Percentiles rank a stretch among this genome's conserved stretches.
Evolutionary conservation across 2,329 filamentous ascomycete species (phyloP).

Genomic region (Xylariaceae sp.): DNA sequence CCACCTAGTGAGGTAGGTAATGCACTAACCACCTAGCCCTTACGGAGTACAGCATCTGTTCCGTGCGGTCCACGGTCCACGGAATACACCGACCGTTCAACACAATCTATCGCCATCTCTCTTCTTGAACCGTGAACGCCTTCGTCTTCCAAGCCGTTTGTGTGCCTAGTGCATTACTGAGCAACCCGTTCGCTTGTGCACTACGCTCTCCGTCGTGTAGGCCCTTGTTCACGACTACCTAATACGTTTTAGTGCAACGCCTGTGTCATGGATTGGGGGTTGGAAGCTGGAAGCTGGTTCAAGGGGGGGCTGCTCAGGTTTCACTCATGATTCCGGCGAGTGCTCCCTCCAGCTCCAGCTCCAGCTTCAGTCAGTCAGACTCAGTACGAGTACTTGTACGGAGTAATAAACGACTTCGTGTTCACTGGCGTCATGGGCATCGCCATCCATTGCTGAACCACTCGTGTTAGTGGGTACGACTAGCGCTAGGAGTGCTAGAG

Average conservation of each 20-base stretch:
- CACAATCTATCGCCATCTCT: background rate
- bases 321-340: background rate
- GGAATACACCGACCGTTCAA: background rate
- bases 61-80: background rate
- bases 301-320: background rate
- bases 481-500: background rate
- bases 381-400: background rate
- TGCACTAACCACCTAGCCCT: too few relatives aligned
- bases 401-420: constrained; percentile 17
- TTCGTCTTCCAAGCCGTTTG: background rate
- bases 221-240: too few relatives aligned
- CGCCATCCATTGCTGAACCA: constrained; percentile 12
- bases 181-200: background rate
- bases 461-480: background rate
- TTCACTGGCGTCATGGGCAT: constrained; percentile 13
- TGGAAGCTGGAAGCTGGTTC: too few relatives aligned
- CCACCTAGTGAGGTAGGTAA: too few relatives aligned
- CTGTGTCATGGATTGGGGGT: background rate
- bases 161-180: background rate
- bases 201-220: background rate
- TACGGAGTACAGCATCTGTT: too few relatives aligned
- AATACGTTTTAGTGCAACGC: background rate
- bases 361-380: background rate
- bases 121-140: background rate
- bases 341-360: background rate